Evolutionary conservation across 2,329 filamentous ascomycete genomes (phyloP).

Genomic region (Chaetomium olivaceum): DNA sequence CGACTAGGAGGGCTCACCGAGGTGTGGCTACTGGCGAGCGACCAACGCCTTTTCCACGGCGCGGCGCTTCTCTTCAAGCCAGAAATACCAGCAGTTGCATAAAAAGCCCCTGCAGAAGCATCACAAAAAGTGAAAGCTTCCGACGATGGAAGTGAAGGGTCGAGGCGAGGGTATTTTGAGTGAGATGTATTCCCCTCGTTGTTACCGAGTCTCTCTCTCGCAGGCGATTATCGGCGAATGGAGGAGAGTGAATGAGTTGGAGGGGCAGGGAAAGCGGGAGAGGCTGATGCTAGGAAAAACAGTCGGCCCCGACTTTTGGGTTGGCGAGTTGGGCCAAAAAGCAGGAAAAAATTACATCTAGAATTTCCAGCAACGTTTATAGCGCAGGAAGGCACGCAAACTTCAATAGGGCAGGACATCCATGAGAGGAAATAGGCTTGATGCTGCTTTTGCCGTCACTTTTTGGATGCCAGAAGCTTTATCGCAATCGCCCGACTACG

Average conservation of each 20-base stretch:
- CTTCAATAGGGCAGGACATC: not conserved
- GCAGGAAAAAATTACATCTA: constrained; percentile 4
- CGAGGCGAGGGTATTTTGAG: not conserved
- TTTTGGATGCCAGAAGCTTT: constrained; percentile 27
- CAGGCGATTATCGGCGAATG: not conserved
- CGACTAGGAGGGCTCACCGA: constrained; percentile 14
- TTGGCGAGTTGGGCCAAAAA: constrained; percentile 9
- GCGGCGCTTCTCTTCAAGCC: constrained; percentile 11
- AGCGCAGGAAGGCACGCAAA: constrained; percentile 4
- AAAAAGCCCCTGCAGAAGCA: not conserved
- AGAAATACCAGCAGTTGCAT: not conserved
- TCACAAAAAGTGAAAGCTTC: constrained; percentile 7
- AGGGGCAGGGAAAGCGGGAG: not conserved
- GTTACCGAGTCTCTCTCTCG: not conserved
- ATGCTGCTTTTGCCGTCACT: constrained; percentile 19
- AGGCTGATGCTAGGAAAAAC: not conserved
- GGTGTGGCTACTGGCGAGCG: constrained; percentile 10
- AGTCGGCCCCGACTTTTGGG: not conserved
- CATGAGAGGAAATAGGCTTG: constrained; percentile 16
- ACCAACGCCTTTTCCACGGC: constrained; percentile 14
- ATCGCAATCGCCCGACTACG: constrained; percentile 30
- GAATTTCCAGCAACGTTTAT: not conserved
- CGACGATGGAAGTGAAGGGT: not conserved
- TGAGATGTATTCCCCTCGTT: not conserved
- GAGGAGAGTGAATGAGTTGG: not conserved